Percentiles rank a stretch among this genome's conserved stretches.
Conservation (phyloP, 345 rosid species). For the Populus ilicifolia region DNA sequence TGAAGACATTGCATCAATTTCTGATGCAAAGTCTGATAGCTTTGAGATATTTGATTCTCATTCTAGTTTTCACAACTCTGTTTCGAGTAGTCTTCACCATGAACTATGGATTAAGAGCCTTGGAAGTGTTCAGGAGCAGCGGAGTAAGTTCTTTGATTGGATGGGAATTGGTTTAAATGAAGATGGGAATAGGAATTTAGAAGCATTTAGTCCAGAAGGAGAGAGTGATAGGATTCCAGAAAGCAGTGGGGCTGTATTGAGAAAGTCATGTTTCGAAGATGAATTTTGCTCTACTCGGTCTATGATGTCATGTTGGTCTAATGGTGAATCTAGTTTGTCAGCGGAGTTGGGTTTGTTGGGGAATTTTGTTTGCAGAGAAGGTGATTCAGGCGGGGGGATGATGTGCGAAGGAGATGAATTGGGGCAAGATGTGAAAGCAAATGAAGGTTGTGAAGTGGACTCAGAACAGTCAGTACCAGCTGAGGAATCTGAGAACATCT, state of each 20-base stretch:
- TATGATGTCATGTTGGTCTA: constrained; percentile 20
- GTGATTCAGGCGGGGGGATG: constrained; percentile 37
- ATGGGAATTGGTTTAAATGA: constrained; percentile 32
- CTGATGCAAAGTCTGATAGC: constrained; percentile 41
- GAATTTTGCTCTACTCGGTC: constrained; percentile 25
- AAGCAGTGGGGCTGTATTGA: constrained; percentile 36
- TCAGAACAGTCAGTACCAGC: constrained; percentile 40
- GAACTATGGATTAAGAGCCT: constrained; percentile 54
- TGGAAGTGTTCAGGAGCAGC: constrained; percentile 50
- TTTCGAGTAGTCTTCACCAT: constrained; percentile 17
- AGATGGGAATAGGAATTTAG: constrained; percentile 18
- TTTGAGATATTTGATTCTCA: constrained; percentile 22
- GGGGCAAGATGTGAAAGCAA: constrained; percentile 24
- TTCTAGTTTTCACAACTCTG: constrained; percentile 13
- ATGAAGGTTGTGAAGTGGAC: constrained; percentile 31
- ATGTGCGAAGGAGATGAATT: constrained; percentile 30
- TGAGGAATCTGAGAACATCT: constrained; percentile 41
- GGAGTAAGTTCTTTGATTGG: constrained; percentile 33
- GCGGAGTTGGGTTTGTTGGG: constrained; percentile 13
- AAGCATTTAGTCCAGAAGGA: constrained; percentile 5
- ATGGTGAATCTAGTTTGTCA: constrained; percentile 24
- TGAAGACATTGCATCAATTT: constrained; percentile 54
- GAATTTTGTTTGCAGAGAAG: constrained; percentile 14
- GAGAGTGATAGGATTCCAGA: constrained; percentile 25
- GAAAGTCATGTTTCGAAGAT: constrained; percentile 33